These are phyloP conservation scores for Pyracantha coccinea DNA, from an alignment of 331 rosid genomes.

Conservation along the genomic window DNA sequence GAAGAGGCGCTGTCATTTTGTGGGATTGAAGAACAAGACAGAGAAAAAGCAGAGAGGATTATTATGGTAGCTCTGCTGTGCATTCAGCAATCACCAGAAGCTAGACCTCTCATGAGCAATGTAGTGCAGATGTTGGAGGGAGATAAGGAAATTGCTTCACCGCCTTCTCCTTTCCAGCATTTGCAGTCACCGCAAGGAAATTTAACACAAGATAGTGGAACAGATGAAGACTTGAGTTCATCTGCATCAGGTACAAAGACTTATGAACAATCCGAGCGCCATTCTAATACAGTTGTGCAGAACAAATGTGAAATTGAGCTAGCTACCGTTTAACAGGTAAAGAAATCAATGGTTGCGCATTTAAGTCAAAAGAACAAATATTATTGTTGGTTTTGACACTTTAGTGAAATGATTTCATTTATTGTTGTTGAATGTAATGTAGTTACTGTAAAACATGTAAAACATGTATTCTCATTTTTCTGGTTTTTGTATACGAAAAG, in stretches of 20 bases:
- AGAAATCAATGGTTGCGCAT: neutral
- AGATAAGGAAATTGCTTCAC: neutral
- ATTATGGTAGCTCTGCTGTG: neutral
- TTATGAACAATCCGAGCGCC: neutral
- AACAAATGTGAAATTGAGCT: neutral
- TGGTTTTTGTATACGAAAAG: neutral
- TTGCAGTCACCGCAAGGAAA: neutral
- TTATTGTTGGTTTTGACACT: neutral
- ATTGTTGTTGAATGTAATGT: neutral
- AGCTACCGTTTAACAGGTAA: neutral
- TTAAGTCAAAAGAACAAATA: neutral
- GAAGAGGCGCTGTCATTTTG: neutral
- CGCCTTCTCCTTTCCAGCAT: neutral
- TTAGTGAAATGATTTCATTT: neutral
- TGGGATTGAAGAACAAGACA: neutral
- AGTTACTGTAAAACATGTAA: no score
- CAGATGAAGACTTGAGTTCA: neutral
- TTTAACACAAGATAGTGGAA: neutral
- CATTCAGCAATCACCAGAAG: neutral
- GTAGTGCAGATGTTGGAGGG: neutral
- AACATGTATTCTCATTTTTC: neutral
- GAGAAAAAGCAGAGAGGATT: neutral
- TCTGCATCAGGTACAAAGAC: neutral
- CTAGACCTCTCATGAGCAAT: neutral
- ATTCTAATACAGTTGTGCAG: neutral